phyloP scores from a whole-genome alignment of 176 grass and related monocot genomes.

The Aechmea fasciata region DNA sequence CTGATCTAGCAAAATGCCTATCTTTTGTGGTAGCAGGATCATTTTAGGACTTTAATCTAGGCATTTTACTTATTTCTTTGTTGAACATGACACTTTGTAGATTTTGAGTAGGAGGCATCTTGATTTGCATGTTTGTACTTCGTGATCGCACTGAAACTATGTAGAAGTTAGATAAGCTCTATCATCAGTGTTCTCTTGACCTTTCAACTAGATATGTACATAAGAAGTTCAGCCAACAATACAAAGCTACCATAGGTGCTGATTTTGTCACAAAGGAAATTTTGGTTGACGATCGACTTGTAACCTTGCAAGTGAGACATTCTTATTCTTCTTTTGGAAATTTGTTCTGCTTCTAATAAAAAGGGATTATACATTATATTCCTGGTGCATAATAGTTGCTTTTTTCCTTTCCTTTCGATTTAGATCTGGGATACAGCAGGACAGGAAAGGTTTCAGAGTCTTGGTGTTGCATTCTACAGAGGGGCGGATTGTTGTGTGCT shows the following conservation, averaged over 20 bases:
- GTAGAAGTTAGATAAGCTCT: not conserved
- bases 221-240: slow-evolving; percentile 96
- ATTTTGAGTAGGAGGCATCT: no score
- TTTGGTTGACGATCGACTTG: slow-evolving; percentile 72
- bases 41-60: no score
- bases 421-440: slow-evolving; percentile 99
- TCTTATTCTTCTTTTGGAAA: slow-evolving; percentile 4
- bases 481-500: slow-evolving; percentile 89
- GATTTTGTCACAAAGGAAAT: slow-evolving; percentile 98
- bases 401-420: slow-evolving; percentile 5
- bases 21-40: no score
- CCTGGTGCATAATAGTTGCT: not conserved
- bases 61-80: no score
- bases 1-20: no score
- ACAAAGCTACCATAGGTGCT: slow-evolving; percentile 94
- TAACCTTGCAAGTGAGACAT: slow-evolving; percentile 71
- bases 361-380: slow-evolving; percentile 14
- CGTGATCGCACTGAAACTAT: not conserved
- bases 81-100: no score
- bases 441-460: slow-evolving; percentile 97
- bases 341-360: not conserved
- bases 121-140: not conserved
- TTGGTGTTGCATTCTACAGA: slow-evolving; percentile 94
- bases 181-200: slow-evolving; percentile 16
- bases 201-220: slow-evolving; percentile 59